Percentiles rank a stretch among this genome's conserved stretches.
phyloP scores from a whole-genome alignment of 176 grass and related monocot species.

The Triticum monococcum region DNA sequence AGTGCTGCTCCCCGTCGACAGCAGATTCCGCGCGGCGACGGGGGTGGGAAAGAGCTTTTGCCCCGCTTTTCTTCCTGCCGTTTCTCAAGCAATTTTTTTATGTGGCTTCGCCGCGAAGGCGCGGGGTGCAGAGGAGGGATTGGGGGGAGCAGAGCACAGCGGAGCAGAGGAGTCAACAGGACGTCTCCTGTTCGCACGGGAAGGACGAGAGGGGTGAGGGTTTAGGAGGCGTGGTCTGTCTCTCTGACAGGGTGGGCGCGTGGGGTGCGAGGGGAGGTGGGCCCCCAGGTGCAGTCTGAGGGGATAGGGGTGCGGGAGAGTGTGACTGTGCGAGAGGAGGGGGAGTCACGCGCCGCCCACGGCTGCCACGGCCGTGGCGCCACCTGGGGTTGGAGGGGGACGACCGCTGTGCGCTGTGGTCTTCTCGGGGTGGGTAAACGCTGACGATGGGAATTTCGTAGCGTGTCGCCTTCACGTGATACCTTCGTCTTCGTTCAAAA shows the following conservation, averaged over 20 bases:
- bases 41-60: neutral
- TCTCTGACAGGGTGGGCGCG: conserved; percentile 12
- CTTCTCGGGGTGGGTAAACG: neutral
- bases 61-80: neutral
- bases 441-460: neutral
- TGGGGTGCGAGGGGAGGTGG: neutral
- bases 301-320: neutral
- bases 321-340: too few species aligned
- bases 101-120: conserved; percentile 33
- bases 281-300: neutral
- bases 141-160: neutral
- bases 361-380: neutral
- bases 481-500: neutral
- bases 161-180: conserved; percentile 1
- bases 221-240: neutral
- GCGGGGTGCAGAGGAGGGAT: neutral
- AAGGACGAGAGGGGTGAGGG: neutral
- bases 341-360: neutral
- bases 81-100: neutral
- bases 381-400: neutral
- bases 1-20: neutral
- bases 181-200: neutral
- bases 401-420: neutral
- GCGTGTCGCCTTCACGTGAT: neutral
- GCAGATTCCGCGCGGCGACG: neutral